Evolutionary conservation across 1,139 yeast genomes (phyloP).

Genomic region (Yarrowia galli): DNA sequence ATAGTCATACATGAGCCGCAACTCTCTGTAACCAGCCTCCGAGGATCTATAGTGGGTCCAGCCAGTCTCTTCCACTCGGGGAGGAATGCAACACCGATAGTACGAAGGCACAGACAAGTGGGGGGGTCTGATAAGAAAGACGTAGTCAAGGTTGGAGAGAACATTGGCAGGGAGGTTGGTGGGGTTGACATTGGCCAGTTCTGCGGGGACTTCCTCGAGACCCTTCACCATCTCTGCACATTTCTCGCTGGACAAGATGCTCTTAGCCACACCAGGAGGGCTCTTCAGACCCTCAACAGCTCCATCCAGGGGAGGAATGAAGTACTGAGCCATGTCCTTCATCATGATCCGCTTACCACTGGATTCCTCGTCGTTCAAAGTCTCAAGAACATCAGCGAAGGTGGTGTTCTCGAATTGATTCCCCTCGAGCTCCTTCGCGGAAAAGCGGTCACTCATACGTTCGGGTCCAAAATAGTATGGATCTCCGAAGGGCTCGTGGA

Average conservation of each 20-base stretch:
- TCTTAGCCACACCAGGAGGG: constrained; percentile 16
- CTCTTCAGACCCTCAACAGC: constrained; percentile 40
- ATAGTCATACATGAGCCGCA: constrained; percentile 47
- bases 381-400: constrained; percentile 42
- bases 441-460: constrained; percentile 45
- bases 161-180: constrained; percentile 44
- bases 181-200: constrained; percentile 41
- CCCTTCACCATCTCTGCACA: constrained; percentile 24
- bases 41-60: constrained; percentile 45
- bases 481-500: constrained; percentile 49
- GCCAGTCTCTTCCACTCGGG: constrained; percentile 46
- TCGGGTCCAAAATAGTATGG: constrained; percentile 48
- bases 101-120: constrained; percentile 48
- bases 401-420: constrained; percentile 42
- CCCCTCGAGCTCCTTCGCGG: constrained; percentile 40
- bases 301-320: constrained; percentile 46
- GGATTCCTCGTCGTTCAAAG: constrained; percentile 39
- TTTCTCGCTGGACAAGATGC: constrained; percentile 10
- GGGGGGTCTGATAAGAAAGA: constrained; percentile 48
- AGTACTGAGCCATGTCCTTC: constrained; percentile 49
- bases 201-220: constrained; percentile 5
- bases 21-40: constrained; percentile 48
- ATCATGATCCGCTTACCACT: constrained; percentile 43
- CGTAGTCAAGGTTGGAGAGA: constrained; percentile 43
- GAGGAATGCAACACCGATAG: constrained; percentile 48